These are phyloP conservation scores for Coelastrella sp. DNA, from an alignment of 139 green algal species.

Conservation along the genomic window DNA sequence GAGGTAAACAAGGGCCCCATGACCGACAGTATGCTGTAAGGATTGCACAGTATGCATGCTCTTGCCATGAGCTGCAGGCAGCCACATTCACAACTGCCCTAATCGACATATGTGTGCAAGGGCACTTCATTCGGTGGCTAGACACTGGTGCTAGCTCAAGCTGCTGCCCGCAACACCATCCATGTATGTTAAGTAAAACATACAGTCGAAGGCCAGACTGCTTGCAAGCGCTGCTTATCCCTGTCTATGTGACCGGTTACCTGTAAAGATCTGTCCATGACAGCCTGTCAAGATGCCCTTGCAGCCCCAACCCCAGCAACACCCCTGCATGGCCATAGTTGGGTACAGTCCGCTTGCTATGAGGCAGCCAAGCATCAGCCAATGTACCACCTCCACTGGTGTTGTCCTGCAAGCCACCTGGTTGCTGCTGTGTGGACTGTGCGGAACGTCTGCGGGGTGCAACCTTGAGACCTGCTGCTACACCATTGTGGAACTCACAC, in stretches of 20 bases:
- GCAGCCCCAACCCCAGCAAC: conserved; percentile 94
- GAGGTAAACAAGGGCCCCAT: no score
- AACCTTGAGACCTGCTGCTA: conserved; percentile 82
- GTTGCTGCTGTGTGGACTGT: background rate
- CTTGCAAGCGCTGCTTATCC: no score
- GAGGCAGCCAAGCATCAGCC: conserved; percentile 54
- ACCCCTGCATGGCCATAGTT: conserved; percentile 89
- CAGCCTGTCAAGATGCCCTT: conserved; percentile 67
- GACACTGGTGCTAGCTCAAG: no score
- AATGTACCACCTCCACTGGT: background rate
- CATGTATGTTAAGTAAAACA: no score
- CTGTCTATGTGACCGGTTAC: background rate
- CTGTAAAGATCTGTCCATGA: conserved; percentile 67
- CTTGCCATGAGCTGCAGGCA: no score
- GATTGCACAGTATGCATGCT: no score
- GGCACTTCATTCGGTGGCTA: no score
- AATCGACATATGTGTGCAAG: no score
- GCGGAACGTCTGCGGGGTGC: conserved; percentile 19
- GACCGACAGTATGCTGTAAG: no score
- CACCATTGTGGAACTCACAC: conserved; percentile 99
- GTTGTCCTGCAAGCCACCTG: background rate
- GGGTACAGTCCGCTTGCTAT: conserved; percentile 81
- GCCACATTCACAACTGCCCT: no score
- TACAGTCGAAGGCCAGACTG: no score
- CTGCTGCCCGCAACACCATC: no score